These are phyloP conservation scores for Phytophthora syringae DNA, from an alignment of 352 stramenopile species.

Conservation along the genomic window DNA sequence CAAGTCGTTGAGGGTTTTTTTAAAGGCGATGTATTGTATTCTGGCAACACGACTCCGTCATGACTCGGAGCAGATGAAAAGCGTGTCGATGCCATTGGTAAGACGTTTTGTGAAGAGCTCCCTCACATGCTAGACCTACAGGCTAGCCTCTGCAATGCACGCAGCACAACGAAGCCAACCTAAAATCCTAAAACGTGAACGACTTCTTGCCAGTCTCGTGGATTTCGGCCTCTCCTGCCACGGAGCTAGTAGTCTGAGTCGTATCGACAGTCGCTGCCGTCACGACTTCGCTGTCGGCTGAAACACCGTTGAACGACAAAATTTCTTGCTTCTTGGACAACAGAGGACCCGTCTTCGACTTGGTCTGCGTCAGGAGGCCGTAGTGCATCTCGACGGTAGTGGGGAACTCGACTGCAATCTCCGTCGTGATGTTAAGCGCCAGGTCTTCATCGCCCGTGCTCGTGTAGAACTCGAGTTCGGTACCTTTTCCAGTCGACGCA, in stretches of 20 bases:
- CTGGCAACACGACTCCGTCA: no score
- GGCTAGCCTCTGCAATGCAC: no score
- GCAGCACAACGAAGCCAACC: no score
- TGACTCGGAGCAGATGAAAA: no score
- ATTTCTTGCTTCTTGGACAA: conserved; percentile 55
- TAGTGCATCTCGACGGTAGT: conserved; percentile 51
- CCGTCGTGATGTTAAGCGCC: conserved; percentile 32
- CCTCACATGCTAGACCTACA: no score
- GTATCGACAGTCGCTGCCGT: conserved; percentile 1
- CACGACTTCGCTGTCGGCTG: conserved; percentile 31
- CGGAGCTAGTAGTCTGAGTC: background rate
- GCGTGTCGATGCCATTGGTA: no score
- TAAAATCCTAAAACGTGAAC: conserved; percentile 18
- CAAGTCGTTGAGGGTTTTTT: no score
- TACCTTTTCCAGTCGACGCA: conserved; percentile 3
- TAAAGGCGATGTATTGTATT: no score
- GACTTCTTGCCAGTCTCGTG: conserved; percentile 17
- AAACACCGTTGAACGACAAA: conserved; percentile 60
- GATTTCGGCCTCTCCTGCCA: conserved; percentile 7
- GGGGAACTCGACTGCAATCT: conserved; percentile 13
- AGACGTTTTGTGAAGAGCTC: no score
- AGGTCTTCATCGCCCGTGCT: conserved; percentile 40
- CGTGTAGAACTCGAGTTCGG: conserved; percentile 49
- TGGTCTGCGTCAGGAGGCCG: conserved; percentile 56
- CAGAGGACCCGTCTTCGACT: conserved; percentile 40